Evolutionary conservation across 2,329 filamentous ascomycete species (phyloP).

Genomic region (Whalleya microplaca): DNA sequence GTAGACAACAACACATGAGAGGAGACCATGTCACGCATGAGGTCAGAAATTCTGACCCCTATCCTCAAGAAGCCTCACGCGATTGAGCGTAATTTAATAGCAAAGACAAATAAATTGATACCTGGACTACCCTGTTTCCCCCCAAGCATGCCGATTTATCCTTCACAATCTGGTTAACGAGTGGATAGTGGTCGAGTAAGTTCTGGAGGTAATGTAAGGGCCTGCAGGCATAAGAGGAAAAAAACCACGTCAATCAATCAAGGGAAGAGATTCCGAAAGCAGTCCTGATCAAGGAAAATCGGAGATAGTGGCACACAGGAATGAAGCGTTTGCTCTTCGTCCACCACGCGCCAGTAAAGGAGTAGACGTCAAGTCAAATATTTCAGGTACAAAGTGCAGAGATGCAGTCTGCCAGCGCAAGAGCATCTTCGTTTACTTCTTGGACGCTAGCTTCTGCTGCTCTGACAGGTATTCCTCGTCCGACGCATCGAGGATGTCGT

Average conservation of each 20-base stretch:
- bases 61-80: background rate
- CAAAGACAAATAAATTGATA: slow-evolving; percentile 21
- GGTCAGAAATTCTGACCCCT: background rate
- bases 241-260: slow-evolving; percentile 9
- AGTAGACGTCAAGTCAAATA: background rate
- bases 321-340: slow-evolving; percentile 4
- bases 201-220: background rate
- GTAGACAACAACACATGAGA: too few relatives aligned
- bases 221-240: slow-evolving; percentile 1
- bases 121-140: slow-evolving; percentile 17
- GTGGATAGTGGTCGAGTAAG: slow-evolving; percentile 17
- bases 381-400: background rate
- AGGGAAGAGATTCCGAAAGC: slow-evolving; percentile 9
- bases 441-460: slow-evolving; percentile 45
- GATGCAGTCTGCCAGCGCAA: background rate
- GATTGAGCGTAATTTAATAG: background rate
- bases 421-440: slow-evolving; percentile 28
- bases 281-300: background rate
- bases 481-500: slow-evolving; percentile 93
- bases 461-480: slow-evolving; percentile 79
- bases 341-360: background rate
- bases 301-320: slow-evolving; percentile 8
- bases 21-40: background rate
- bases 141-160: slow-evolving; percentile 23
- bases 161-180: slow-evolving; percentile 21